Conservation (phyloP, 179 eudicot genomes). For the Silene vulgaris region DNA sequence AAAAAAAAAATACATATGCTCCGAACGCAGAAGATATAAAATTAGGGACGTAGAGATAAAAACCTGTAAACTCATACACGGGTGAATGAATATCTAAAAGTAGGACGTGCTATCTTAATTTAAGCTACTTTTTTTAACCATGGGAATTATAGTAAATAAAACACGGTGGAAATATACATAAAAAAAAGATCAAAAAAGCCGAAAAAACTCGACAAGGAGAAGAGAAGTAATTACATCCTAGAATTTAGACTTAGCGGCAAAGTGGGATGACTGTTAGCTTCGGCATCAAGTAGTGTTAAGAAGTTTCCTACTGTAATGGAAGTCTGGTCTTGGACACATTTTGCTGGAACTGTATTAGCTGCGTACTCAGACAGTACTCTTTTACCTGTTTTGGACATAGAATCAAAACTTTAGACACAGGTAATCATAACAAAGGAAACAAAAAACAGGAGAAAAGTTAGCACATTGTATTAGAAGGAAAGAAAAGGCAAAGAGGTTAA, state of each 20-base stretch:
- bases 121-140: not conserved
- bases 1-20: no score
- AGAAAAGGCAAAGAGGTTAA: not conserved
- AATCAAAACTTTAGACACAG: slow-evolving; percentile 18
- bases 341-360: slow-evolving; percentile 58
- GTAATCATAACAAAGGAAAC: not conserved
- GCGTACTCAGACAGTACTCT: slow-evolving; percentile 64
- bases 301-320: slow-evolving; percentile 24
- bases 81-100: no score
- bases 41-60: no score
- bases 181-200: not conserved
- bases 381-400: slow-evolving; percentile 32
- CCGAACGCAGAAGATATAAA: no score
- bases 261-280: slow-evolving; percentile 35
- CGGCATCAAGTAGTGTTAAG: slow-evolving; percentile 21
- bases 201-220: not conserved
- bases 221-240: slow-evolving; percentile 25
- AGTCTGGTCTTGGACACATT: slow-evolving; percentile 31
- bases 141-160: not conserved
- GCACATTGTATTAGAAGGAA: not conserved
- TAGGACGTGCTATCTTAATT: no score
- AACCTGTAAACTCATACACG: no score
- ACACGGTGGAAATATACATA: slow-evolving; percentile 19
- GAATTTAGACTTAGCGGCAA: slow-evolving; percentile 21
- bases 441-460: not conserved